Base-by-base conservation (phyloP, 2,329 filamentous ascomycete species). In the Dryadomyces quercus-mongolicae region DNA sequence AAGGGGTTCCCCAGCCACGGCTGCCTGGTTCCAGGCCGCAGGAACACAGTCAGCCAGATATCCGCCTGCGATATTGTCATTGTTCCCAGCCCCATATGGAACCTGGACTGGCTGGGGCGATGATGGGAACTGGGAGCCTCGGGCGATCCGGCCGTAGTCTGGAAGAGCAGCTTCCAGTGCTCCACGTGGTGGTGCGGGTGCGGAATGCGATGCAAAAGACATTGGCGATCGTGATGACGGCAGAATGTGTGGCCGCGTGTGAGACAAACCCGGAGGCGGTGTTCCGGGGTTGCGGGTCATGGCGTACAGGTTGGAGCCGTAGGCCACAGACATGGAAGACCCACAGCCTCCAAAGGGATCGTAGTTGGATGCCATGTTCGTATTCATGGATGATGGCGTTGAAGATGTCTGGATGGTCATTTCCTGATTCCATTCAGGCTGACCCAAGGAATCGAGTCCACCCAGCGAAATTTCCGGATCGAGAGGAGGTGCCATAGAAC, bases 301-400 rank as follows among this genome's bases (percentile, higher is more conserved):
- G 38, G 74, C 68, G 54, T 78, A 63, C 34, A 76, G 68, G 59
- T 70, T 74, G 53, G 74, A 69, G 57, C 36, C 8, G 15, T 72
- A 68, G 3, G 50, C 58, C 20, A 66, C 58, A 54, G 70, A 62
- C 57, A 74, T 62, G 52, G 66, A 63, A 25, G 68, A 10, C 40
- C 73, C 70, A 61, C 77, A 79, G 55, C 68, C 67, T 57, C 69
- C 67, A 61, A 78, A 81, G 34, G 71, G 64, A 15, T 51, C 38
- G 18, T 52, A 45, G n/a, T 52, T 22, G 5, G 50, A 7, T 16
- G 50, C 4, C 3, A 31, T 7, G 10, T 12, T 16, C 5, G 40
- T 16, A 20, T 42, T 16, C 50, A 52, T 20, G 54, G 67, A 65
- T 48, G 72, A 64, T 3, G 70, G 68, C 2, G 69, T 69, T 43